Conservation (phyloP, 768 basidiomycete species). For the Suillus subluteus region DNA sequence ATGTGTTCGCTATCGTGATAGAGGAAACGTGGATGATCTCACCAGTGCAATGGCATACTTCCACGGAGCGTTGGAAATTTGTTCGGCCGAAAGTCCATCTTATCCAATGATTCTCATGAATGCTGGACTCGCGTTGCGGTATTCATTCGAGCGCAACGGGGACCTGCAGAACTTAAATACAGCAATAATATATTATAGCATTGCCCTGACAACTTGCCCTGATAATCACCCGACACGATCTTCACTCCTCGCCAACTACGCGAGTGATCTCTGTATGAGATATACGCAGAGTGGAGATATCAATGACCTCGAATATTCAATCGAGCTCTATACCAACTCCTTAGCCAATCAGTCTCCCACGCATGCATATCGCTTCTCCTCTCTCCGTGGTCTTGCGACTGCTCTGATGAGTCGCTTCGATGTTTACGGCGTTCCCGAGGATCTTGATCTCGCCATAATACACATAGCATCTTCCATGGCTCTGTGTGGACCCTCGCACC, state of each 20-base stretch:
- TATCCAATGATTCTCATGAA: slow-evolving; percentile 16
- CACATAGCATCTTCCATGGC: slow-evolving; percentile 19
- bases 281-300: slow-evolving; percentile 16
- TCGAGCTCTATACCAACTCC: slow-evolving; percentile 24
- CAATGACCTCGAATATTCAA: slow-evolving; percentile 27
- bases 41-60: slow-evolving; percentile 19
- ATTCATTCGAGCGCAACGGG: slow-evolving; percentile 19
- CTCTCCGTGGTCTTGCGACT: slow-evolving; percentile 20
- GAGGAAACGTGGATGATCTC: slow-evolving; percentile 29
- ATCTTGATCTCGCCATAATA: slow-evolving; percentile 24
- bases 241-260: slow-evolving; percentile 25
- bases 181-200: slow-evolving; percentile 23
- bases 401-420: slow-evolving; percentile 16
- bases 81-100: slow-evolving; percentile 19
- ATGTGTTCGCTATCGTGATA: slow-evolving; percentile 25
- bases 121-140: slow-evolving; percentile 16
- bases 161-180: slow-evolving; percentile 20
- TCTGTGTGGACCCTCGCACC: slow-evolving; percentile 14
- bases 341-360: slow-evolving; percentile 19
- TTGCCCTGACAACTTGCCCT: slow-evolving; percentile 22
- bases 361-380: slow-evolving; percentile 12
- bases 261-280: slow-evolving; percentile 23
- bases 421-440: slow-evolving; percentile 12
- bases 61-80: slow-evolving; percentile 21
- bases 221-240: slow-evolving; percentile 20